Percentiles rank a stretch among this genome's conserved stretches.
phyloP scores from a whole-genome alignment of 306 rosid species.

The Vigna hirtella region DNA sequence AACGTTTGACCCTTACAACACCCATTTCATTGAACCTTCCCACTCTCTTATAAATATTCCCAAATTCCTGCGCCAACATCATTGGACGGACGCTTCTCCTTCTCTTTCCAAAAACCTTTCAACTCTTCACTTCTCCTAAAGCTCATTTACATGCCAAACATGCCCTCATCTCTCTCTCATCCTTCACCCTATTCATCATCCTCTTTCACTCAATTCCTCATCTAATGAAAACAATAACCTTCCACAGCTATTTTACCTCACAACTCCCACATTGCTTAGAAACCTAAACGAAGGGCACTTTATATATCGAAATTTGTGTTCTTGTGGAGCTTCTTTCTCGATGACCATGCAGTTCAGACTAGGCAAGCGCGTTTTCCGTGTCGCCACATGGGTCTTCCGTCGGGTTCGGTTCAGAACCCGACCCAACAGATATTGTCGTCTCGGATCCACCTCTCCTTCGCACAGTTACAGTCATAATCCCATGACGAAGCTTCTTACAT shows the following conservation, averaged over 20 bases:
- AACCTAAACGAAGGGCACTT: not conserved
- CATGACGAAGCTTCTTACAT: constrained; percentile 54
- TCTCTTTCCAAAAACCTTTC: not conserved
- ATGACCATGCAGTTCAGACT: constrained; percentile 62
- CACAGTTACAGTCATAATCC: constrained; percentile 17
- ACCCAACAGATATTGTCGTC: constrained; percentile 24
- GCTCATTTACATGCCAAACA: constrained; percentile 56
- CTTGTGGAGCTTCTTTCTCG: not conserved
- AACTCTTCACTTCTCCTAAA: too few relatives aligned
- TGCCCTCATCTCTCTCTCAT: constrained; percentile 69
- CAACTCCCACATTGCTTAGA: not conserved
- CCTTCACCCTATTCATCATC: constrained; percentile 74
- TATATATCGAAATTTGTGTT: not conserved
- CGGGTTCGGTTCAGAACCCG: constrained; percentile 40
- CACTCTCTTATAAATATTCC: not conserved
- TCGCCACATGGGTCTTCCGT: constrained; percentile 56
- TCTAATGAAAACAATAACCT: not conserved
- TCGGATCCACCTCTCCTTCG: constrained; percentile 31
- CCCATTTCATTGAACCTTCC: not conserved
- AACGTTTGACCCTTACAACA: not conserved
- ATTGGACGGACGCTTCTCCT: not conserved
- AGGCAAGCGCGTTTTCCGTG: constrained; percentile 59
- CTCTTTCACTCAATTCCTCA: not conserved
- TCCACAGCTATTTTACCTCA: not conserved
- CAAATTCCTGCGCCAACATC: not conserved